A percentile compares a stretch with the other conserved stretches of the same genome.
Conservation (phyloP, 495 filamentous ascomycete genomes). For the Lasiosphaeria ovina region DNA sequence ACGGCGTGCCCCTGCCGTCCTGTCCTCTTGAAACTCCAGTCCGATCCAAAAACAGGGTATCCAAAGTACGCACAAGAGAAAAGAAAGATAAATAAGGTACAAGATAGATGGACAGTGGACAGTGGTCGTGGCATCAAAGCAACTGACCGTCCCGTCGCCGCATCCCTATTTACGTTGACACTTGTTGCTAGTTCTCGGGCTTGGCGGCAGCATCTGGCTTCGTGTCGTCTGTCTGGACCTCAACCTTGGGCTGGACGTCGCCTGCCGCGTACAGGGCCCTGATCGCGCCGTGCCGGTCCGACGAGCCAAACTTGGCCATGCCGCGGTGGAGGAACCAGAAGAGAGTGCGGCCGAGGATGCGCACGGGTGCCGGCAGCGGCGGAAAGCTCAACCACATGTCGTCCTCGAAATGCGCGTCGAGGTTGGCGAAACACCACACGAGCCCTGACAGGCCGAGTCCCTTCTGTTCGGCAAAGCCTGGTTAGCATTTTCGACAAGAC, state of each 20-base stretch:
- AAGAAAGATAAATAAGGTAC: no score
- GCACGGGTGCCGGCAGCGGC: slow-evolving; percentile 27
- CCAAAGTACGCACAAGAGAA: no score
- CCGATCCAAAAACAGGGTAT: no score
- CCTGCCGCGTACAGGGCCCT: slow-evolving; percentile 24
- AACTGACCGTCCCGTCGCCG: no score
- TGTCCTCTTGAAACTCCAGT: no score
- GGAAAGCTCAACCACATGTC: slow-evolving; percentile 35
- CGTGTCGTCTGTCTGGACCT: neutral
- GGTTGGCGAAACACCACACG: slow-evolving; percentile 34
- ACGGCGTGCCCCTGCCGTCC: no score
- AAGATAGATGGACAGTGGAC: no score
- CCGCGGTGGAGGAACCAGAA: slow-evolving; percentile 28
- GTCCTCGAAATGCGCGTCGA: slow-evolving; percentile 44
- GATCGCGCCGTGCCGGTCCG: slow-evolving; percentile 28
- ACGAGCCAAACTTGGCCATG: slow-evolving; percentile 35
- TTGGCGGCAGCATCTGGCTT: neutral
- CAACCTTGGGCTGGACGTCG: no score
- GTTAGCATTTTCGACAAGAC: neutral
- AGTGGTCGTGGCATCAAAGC: no score
- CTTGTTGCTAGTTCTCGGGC: neutral
- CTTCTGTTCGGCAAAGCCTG: slow-evolving; percentile 8
- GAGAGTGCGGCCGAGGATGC: slow-evolving; percentile 23
- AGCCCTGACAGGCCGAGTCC: slow-evolving; percentile 19
- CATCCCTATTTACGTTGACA: no score